Base-by-base conservation (phyloP, 768 basidiomycete genomes). In the Paxillus ammoniavirescens region DNA sequence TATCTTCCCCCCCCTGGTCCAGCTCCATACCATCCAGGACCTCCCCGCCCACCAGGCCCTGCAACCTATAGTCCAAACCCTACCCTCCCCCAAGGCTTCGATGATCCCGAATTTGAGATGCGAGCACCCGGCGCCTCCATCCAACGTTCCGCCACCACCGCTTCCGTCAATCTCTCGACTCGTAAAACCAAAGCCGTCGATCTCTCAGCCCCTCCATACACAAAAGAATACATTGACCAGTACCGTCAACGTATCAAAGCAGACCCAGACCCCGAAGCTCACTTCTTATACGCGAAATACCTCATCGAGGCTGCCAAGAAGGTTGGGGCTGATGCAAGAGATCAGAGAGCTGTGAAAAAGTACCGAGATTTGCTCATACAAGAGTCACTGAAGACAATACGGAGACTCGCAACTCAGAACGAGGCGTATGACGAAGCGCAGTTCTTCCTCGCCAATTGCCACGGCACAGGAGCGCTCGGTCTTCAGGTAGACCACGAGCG, bases 281-380 rank as follows among this genome's bases (percentile, higher is more conserved):
- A 98, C 68, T 98, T 98, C 70, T 76, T 89, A 23, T 99, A 97
- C 66, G 92, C 95, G n/a, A 98, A 96, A 73, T 99, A 98, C 69
- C 85, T 99, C 54, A 94, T 99, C 67, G 97, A 98, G 64, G 97
- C 97, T 30, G 97, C 97, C 13, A 93, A 91, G 74, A 88, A 94
- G 70, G 86, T 98, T 57, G 84, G 91, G 15, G 73, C 78, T 9
- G 77, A 82, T 28, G 81, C 84, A 7, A 86, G 80, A 59, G 90
- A 93, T 60, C 86, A 89, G 66, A 86, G 91, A 26, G 79, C 85
- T 15, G 92, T 92, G 4, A 87, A 91, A 69, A 95, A 91, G 70
- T 98, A 95, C 67, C 84, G 91, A 50, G 96, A 98, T 67, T 65
- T 84, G 15, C 82, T 99, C 37, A 80, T 99, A 47, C 78, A 77